These are phyloP conservation scores for Cytidiella melzeri DNA, from an alignment of 768 basidiomycete species.

Conservation along the genomic window DNA sequence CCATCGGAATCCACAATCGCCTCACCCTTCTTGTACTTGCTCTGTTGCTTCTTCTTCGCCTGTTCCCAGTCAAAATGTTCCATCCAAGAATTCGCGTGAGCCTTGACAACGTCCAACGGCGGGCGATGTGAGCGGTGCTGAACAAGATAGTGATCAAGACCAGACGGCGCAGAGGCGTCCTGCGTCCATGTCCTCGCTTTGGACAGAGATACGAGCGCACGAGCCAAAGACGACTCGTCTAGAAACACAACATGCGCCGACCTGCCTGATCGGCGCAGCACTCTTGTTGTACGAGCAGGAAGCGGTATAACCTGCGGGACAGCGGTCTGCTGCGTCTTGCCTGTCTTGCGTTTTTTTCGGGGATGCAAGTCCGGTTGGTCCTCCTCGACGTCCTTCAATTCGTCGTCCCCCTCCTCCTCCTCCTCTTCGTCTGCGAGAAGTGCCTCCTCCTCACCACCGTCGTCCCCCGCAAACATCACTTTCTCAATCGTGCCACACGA, in stretches of 20 bases:
- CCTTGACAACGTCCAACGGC: constrained; percentile 62
- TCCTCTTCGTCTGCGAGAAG: constrained; percentile 27
- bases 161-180: constrained; percentile 52
- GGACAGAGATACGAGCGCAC: constrained; percentile 48
- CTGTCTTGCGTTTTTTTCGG: constrained; percentile 28
- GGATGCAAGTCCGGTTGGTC: constrained; percentile 24
- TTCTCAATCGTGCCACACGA: constrained; percentile 70
- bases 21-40: constrained; percentile 74
- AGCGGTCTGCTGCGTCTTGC: constrained; percentile 16
- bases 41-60: constrained; percentile 53
- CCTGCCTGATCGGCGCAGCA: constrained; percentile 53
- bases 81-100: constrained; percentile 78
- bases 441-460: constrained; percentile 36
- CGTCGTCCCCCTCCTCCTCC: constrained; percentile 21
- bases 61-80: constrained; percentile 70
- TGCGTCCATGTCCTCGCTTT: constrained; percentile 62
- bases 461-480: constrained; percentile 57
- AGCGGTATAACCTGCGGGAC: constrained; percentile 56
- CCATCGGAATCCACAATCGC: constrained; percentile 92
- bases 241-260: constrained; percentile 70
- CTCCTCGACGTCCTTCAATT: constrained; percentile 31
- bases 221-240: constrained; percentile 64
- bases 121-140: constrained; percentile 68
- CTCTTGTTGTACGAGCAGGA: constrained; percentile 47
- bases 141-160: constrained; percentile 65